A percentile compares a stretch with the other conserved stretches of the same genome.
Conservation (phyloP, 1,284 basidiomycete species). For the Pseudozyma thailandica region DNA sequence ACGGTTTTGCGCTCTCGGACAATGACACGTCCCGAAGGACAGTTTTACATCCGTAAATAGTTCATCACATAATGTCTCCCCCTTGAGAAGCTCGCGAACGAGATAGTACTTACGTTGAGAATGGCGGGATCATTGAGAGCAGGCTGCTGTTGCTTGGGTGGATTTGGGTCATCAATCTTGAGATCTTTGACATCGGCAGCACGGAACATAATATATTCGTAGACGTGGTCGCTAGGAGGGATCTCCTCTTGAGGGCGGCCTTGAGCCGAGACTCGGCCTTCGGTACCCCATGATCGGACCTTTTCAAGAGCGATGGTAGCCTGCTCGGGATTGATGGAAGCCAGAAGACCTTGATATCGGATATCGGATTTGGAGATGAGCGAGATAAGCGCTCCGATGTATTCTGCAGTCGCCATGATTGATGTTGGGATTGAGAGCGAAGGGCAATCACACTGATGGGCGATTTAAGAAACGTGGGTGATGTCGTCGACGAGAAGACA, state of each 20-base stretch:
- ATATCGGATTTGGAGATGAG: slow-evolving; percentile 90
- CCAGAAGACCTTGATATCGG: slow-evolving; percentile 85
- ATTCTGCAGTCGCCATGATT: slow-evolving; percentile 58
- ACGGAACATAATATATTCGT: slow-evolving; percentile 72
- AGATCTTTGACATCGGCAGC: slow-evolving; percentile 69
- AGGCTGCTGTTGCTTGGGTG: slow-evolving; percentile 43
- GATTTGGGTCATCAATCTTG: slow-evolving; percentile 68
- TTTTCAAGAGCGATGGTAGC: slow-evolving; percentile 87
- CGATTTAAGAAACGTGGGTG: not conserved
- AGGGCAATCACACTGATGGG: no score
- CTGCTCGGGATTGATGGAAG: slow-evolving; percentile 82
- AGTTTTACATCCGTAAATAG: slow-evolving; percentile 76
- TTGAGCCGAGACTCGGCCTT: slow-evolving; percentile 74
- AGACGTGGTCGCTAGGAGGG: slow-evolving; percentile 67
- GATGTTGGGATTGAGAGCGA: not conserved
- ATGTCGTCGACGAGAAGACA: no score
- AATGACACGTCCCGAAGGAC: slow-evolving; percentile 70
- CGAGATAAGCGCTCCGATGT: slow-evolving; percentile 73
- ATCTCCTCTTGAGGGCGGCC: slow-evolving; percentile 70
- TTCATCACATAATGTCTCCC: slow-evolving; percentile 58
- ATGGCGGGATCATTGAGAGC: slow-evolving; percentile 61
- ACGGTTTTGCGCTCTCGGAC: slow-evolving; percentile 78
- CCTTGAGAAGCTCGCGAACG: not conserved
- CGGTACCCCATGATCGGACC: slow-evolving; percentile 89
- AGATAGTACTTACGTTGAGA: slow-evolving; percentile 53